These are phyloP conservation scores for Globisporangium carolinianum DNA, from an alignment of 352 stramenopile species.

Conservation along the genomic window DNA sequence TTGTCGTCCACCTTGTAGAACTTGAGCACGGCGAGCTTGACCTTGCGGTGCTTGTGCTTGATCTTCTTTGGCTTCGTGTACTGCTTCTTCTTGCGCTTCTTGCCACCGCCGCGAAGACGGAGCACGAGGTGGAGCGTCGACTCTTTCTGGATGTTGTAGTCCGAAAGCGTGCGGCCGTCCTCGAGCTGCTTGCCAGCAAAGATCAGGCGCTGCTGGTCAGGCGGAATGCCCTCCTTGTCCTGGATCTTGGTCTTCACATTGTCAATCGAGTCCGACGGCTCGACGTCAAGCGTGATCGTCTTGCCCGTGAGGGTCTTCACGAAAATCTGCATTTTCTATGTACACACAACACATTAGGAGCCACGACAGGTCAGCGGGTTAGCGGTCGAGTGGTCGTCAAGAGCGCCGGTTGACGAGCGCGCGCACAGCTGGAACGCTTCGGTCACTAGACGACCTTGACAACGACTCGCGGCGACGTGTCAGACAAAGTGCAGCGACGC, in stretches of 20 bases:
- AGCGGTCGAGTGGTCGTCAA: too few relatives aligned
- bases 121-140: constrained; percentile 97
- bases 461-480: too few relatives aligned
- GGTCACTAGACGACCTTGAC: too few relatives aligned
- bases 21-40: constrained; percentile 97
- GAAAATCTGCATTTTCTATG: constrained; percentile 92
- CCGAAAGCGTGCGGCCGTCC: constrained; percentile 89
- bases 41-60: constrained; percentile 94
- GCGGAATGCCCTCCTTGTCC: constrained; percentile 99
- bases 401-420: too few relatives aligned
- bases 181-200: constrained; percentile 99
- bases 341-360: constrained; percentile 1
- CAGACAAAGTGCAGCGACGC: too few relatives aligned
- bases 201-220: constrained; percentile 99
- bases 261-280: constrained; percentile 99
- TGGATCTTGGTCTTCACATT: constrained; percentile 99
- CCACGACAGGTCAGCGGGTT: background rate
- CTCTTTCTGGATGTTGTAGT: constrained; percentile 97
- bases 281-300: constrained; percentile 99
- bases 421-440: too few relatives aligned
- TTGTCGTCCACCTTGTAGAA: constrained; percentile 97
- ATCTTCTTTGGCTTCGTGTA: constrained; percentile 99
- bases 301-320: constrained; percentile 97
- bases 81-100: constrained; percentile 99
- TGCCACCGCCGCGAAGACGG: constrained; percentile 93